These are phyloP conservation scores for Boletus sp. DNA, from an alignment of 1,284 basidiomycete species.

Conservation along the genomic window DNA sequence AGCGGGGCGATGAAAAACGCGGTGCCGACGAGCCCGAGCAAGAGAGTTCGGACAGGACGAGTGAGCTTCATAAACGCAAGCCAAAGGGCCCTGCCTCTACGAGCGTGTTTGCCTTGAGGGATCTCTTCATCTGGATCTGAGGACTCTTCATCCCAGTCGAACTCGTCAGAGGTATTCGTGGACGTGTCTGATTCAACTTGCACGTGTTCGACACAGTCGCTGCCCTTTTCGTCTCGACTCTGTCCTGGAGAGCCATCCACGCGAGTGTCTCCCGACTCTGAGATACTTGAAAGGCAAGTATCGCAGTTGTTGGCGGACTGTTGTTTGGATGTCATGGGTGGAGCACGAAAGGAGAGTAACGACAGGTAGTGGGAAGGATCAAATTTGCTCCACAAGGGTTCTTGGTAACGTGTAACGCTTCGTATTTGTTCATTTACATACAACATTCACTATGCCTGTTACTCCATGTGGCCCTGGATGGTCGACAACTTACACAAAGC, in stretches of 20 bases:
- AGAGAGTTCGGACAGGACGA: conserved; percentile 50
- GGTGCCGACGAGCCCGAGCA: conserved; percentile 54
- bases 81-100: conserved; percentile 54
- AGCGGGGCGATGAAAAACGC: conserved; percentile 66
- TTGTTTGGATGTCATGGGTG: conserved; percentile 19
- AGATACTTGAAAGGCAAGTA: conserved; percentile 3
- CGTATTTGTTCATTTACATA: conserved; percentile 6
- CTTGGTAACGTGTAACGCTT: background rate
- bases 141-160: conserved; percentile 67
- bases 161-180: conserved; percentile 65
- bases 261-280: conserved; percentile 6
- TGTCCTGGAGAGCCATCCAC: background rate
- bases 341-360: background rate
- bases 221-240: conserved; percentile 10
- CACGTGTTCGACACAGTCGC: conserved; percentile 6
- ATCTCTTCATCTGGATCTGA: conserved; percentile 16
- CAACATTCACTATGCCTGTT: conserved; percentile 7
- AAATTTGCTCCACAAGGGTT: conserved; percentile 6
- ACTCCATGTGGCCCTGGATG: background rate
- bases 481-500: background rate
- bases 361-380: background rate
- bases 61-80: conserved; percentile 66
- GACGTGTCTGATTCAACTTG: conserved; percentile 48
- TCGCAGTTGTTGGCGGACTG: conserved; percentile 7
- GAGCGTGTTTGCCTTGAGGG: conserved; percentile 31